Percentiles rank a stretch among this genome's conserved stretches.
phyloP scores from a whole-genome alignment of 1,139 yeast genomes.

The Diutina sp. region DNA sequence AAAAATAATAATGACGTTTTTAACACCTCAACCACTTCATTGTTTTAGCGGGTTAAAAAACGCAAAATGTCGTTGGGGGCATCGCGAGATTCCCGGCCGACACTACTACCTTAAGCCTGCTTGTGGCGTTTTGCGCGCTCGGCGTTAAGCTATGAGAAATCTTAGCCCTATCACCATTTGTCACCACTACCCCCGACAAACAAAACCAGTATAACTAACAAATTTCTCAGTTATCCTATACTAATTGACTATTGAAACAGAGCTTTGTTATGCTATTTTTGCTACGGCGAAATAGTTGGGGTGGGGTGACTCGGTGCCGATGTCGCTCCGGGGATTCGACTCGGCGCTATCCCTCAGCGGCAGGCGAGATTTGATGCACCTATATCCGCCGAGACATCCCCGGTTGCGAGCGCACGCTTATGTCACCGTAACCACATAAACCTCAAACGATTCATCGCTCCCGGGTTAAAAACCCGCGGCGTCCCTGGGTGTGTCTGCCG shows the following conservation, averaged over 20 bases:
- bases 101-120: too few relatives aligned
- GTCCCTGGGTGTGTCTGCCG: not conserved
- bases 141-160: not conserved
- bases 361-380: not conserved
- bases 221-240: too few relatives aligned
- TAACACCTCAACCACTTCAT: too few relatives aligned
- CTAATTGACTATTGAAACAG: too few relatives aligned
- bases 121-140: not conserved
- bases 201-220: too few relatives aligned
- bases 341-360: not conserved
- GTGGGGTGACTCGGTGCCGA: not conserved
- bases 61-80: too few relatives aligned
- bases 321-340: not conserved
- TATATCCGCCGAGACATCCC: not conserved
- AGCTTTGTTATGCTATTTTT: too few relatives aligned
- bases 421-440: not conserved
- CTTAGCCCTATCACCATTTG: not conserved
- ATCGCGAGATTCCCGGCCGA: too few relatives aligned
- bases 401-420: not conserved
- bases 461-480: not conserved
- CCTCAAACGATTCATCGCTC: not conserved
- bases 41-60: too few relatives aligned
- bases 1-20: not conserved
- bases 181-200: not conserved
- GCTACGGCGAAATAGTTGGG: too few relatives aligned